Percentiles rank a stretch among this genome's conserved stretches.
These are phyloP conservation scores for Hygrophoropsis aurantiaca DNA, from an alignment of 768 basidiomycete species.

Conservation along the genomic window DNA sequence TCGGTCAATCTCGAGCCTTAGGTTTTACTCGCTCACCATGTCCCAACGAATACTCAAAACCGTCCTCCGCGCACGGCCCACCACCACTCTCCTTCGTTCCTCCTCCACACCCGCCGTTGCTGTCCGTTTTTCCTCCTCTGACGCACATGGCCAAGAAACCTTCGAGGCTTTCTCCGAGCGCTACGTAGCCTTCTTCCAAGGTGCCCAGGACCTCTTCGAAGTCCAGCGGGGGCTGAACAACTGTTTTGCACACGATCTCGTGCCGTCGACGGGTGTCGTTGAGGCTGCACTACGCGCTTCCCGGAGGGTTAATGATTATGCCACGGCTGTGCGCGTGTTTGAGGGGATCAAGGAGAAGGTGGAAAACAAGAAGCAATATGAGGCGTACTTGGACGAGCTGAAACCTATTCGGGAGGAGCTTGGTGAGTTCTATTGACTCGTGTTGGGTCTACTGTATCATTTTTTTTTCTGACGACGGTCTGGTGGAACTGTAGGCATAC, in stretches of 20 bases:
- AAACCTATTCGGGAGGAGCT: constrained; percentile 88
- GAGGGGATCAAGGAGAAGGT: constrained; percentile 98
- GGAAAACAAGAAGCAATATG: constrained; percentile 94
- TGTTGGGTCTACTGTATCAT: background rate
- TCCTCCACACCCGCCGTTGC: constrained; percentile 46
- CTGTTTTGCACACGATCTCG: constrained; percentile 98
- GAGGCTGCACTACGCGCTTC: constrained; percentile 88
- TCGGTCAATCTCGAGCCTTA: constrained; percentile 1
- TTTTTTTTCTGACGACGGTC: background rate
- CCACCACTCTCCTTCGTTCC: constrained; percentile 37
- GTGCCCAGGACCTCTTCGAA: constrained; percentile 95
- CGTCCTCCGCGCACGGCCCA: constrained; percentile 63
- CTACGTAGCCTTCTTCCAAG: constrained; percentile 91
- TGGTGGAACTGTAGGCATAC: constrained; percentile 43
- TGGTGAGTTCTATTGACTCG: constrained; percentile 49
- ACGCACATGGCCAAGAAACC: constrained; percentile 81
- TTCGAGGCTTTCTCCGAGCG: constrained; percentile 94
- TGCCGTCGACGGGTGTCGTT: constrained; percentile 79
- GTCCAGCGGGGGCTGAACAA: constrained; percentile 99
- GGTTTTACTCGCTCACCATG: constrained; percentile 39
- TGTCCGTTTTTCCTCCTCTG: constrained; percentile 40
- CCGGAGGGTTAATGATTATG: constrained; percentile 93
- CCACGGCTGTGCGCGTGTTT: constrained; percentile 93
- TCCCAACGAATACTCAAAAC: constrained; percentile 59
- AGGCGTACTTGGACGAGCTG: constrained; percentile 90